Percentiles rank a stretch among this genome's conserved stretches.
phyloP scores from a whole-genome alignment of 31 red algal genomes.

The Odonthalia washingtoniensis region DNA sequence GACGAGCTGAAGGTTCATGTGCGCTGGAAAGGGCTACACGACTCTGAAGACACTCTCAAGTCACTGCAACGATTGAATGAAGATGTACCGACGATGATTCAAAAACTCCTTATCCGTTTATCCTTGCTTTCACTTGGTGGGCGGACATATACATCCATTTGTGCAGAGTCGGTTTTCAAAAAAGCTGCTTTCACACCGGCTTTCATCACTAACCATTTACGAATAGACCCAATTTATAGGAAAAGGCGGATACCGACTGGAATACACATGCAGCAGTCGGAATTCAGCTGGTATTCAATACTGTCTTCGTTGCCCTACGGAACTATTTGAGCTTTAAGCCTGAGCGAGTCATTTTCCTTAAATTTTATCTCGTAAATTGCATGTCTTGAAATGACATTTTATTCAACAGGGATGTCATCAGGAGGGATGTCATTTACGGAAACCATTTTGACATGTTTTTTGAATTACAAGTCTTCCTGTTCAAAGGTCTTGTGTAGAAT shows the following conservation, averaged over 20 bases:
- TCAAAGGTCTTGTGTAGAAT: slow-evolving; percentile 11
- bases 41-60: too few species aligned
- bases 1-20: too few species aligned
- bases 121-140: slow-evolving; percentile 35
- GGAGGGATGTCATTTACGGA: too few species aligned
- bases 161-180: slow-evolving; percentile 10
- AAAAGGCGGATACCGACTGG: slow-evolving; percentile 31
- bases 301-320: slow-evolving; percentile 18
- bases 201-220: neutral
- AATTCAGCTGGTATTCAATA: slow-evolving; percentile 1
- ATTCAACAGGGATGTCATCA: neutral
- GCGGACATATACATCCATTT: slow-evolving; percentile 32
- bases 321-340: slow-evolving; percentile 13
- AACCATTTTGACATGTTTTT: neutral
- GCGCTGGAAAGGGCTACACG: too few species aligned
- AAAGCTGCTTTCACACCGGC: slow-evolving; percentile 36
- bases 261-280: slow-evolving; percentile 21
- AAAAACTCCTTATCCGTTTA: too few species aligned
- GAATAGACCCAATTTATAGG: neutral
- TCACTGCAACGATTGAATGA: too few species aligned
- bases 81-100: too few species aligned
- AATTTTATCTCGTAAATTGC: slow-evolving; percentile 25
- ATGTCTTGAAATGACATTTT: slow-evolving; percentile 33
- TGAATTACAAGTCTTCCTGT: slow-evolving; percentile 34
- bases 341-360: slow-evolving; percentile 1